Conservation (phyloP, 495 filamentous ascomycete genomes). For the Penicillium lividum region DNA sequence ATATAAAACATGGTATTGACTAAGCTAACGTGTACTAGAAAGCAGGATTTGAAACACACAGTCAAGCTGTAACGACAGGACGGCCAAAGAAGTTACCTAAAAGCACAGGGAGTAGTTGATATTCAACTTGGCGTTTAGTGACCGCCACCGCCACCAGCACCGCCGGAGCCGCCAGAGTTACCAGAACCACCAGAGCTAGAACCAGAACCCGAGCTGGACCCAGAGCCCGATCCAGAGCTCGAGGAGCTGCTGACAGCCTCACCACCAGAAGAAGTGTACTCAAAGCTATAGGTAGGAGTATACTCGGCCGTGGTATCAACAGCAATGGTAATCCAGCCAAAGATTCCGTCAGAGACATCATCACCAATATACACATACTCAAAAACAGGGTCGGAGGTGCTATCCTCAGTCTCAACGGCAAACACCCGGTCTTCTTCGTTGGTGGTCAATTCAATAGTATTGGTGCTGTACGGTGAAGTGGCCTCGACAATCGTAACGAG, state of each 20-base stretch:
- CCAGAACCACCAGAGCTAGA: conserved; percentile 33
- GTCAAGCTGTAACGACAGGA: not conserved
- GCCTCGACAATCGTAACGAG: conserved; percentile 44
- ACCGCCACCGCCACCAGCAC: not conserved
- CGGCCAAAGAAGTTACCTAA: not conserved
- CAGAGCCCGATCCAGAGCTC: not conserved
- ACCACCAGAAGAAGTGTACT: not conserved
- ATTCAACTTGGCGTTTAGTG: not conserved
- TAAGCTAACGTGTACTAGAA: not conserved
- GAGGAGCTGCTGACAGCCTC: not conserved
- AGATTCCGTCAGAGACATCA: conserved; percentile 33
- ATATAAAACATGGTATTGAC: too few relatives aligned
- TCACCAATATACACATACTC: conserved; percentile 55
- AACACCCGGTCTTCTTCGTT: conserved; percentile 52
- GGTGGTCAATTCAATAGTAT: conserved; percentile 39
- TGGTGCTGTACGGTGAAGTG: conserved; percentile 53
- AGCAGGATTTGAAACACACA: not conserved
- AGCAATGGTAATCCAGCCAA: conserved; percentile 1
- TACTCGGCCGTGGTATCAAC: not conserved
- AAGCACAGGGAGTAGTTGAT: not conserved
- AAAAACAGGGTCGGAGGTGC: conserved; percentile 53
- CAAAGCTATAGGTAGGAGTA: not conserved
- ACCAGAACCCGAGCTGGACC: not conserved
- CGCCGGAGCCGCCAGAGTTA: not conserved
- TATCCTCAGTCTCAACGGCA: conserved; percentile 41